Evolutionary conservation across 345 rosid genomes (phyloP), one percentile per base, ranked within the genome.

Genomic region (Syzygium grande): DNA sequence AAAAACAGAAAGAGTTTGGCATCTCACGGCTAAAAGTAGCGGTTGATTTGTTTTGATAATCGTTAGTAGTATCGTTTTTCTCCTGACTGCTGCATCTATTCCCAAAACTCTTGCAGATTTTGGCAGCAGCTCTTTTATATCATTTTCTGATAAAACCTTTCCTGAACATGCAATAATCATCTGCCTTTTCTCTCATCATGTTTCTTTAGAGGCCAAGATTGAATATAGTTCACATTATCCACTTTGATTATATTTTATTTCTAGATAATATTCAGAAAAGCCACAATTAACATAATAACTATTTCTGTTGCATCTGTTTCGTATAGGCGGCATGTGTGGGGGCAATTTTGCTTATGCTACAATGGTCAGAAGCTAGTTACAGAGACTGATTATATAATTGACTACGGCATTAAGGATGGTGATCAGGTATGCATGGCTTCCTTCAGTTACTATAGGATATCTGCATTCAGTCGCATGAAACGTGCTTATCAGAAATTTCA

Each of bases 251-350:
- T 68, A 38, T 34, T 68, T 30, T 9, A 73, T 73, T 34, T 34
- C 80, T 73, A 34, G 46, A 34, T 19, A 73, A 34, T 73, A 73
- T 34, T 73, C 80, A 73, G 49, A 34, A 73, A 73, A 9, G 80
- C 80, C 46, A 73, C 46, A 34, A 34, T 73, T 73, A 34, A 34
- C 46, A 73, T 34, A 8, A 22, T 73, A 0, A 73, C 25, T 17
- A 34, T 34, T 2, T 58, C 14, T 41, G 25, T 27, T 73, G 84
- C 58, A 84, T 59, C 51, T 88, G 89, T 38, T 85, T 89, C 85
- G 46, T 88, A 92, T 51, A 97, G 98, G 98, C 93, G 95, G 27
- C 99, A 96, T 85, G 94, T 97, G 30, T 95, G 99, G 98, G 96
- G 93, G 7, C 97, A 95, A 86, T 97, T 97, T 89, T 96, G 98